phyloP scores from a whole-genome alignment of 192 early-diverging fungal genomes.

The Coemansia nantahalensis region DNA sequence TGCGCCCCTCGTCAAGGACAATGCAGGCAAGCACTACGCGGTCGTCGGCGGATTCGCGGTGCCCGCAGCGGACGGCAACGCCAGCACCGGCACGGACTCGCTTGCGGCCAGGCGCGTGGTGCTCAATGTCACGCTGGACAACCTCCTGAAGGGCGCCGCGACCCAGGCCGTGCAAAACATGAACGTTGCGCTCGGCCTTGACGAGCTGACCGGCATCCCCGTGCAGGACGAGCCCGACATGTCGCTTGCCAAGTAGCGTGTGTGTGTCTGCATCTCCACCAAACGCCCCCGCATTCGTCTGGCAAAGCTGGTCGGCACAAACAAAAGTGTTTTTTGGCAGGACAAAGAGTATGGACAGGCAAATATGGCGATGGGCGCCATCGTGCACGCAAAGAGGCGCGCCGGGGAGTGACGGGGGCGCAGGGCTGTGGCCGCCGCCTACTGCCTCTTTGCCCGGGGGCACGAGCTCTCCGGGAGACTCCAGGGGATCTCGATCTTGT shows the following conservation, averaged over 20 bases:
- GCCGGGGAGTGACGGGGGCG: too few relatives aligned
- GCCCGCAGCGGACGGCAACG: slow-evolving; percentile 45
- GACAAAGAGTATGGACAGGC: too few relatives aligned
- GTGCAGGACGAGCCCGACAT: slow-evolving; percentile 19
- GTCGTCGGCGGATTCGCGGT: slow-evolving; percentile 93
- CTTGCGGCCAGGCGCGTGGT: slow-evolving; percentile 75
- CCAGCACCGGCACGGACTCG: slow-evolving; percentile 4
- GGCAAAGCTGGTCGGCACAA: too few relatives aligned
- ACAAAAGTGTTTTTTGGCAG: too few relatives aligned
- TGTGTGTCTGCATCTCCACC: too few relatives aligned
- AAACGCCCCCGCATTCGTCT: not conserved
- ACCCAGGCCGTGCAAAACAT: slow-evolving; percentile 99
- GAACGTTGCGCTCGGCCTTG: slow-evolving; percentile 87
- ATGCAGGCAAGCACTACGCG: slow-evolving; percentile 85
- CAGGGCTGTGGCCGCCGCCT: too few relatives aligned
- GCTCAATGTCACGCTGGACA: slow-evolving; percentile 91
- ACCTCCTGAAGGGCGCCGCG: slow-evolving; percentile 96
- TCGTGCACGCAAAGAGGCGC: too few relatives aligned
- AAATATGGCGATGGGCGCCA: too few relatives aligned
- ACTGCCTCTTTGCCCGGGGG: slow-evolving; percentile 2
- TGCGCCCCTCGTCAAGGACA: slow-evolving; percentile 88
- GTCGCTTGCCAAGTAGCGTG: slow-evolving; percentile 8
- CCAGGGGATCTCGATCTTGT: slow-evolving; percentile 16
- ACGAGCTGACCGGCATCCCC: slow-evolving; percentile 91
- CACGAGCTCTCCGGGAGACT: slow-evolving; percentile 16